These are phyloP conservation scores for Phymatotrichopsis omnivora DNA, from an alignment of 2,329 filamentous ascomycete genomes.

Conservation along the genomic window DNA sequence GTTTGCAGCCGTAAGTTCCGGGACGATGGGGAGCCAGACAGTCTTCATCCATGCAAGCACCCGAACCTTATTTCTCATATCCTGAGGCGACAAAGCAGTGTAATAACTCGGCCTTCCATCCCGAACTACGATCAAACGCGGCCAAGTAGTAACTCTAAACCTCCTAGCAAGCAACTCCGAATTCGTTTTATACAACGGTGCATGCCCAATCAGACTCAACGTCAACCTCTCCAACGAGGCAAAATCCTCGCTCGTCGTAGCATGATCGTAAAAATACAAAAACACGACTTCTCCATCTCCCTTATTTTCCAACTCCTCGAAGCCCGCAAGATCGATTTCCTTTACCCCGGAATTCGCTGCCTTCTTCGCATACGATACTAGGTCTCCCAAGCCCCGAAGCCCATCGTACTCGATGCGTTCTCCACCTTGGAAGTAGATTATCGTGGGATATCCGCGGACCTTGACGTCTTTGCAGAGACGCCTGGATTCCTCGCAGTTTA, in stretches of 20 bases:
- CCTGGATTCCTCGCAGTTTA: conserved; percentile 82
- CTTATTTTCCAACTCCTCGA: conserved; percentile 77
- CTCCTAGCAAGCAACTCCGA: conserved; percentile 64
- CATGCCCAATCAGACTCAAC: conserved; percentile 79
- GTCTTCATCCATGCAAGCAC: conserved; percentile 89
- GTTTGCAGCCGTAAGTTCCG: conserved; percentile 83
- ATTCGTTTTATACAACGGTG: conserved; percentile 83
- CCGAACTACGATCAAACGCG: conserved; percentile 77
- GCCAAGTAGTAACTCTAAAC: conserved; percentile 96
- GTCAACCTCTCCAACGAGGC: conserved; percentile 75
- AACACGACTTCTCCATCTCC: conserved; percentile 76
- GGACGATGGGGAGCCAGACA: conserved; percentile 92
- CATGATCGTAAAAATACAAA: conserved; percentile 94
- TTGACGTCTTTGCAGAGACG: conserved; percentile 86
- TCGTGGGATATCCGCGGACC: conserved; percentile 71
- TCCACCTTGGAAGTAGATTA: conserved; percentile 83
- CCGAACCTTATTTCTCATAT: conserved; percentile 78
- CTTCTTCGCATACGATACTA: conserved; percentile 76
- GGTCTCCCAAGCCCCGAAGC: conserved; percentile 80
- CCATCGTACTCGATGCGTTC: conserved; percentile 91
- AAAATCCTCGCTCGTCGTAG: conserved; percentile 88
- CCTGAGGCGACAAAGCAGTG: conserved; percentile 70
- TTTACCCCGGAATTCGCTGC: conserved; percentile 71
- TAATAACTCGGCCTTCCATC: conserved; percentile 89
- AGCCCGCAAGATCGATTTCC: conserved; percentile 65